phyloP scores from a whole-genome alignment of 2,329 filamentous ascomycete species.

The Leptographium procerum region DNA sequence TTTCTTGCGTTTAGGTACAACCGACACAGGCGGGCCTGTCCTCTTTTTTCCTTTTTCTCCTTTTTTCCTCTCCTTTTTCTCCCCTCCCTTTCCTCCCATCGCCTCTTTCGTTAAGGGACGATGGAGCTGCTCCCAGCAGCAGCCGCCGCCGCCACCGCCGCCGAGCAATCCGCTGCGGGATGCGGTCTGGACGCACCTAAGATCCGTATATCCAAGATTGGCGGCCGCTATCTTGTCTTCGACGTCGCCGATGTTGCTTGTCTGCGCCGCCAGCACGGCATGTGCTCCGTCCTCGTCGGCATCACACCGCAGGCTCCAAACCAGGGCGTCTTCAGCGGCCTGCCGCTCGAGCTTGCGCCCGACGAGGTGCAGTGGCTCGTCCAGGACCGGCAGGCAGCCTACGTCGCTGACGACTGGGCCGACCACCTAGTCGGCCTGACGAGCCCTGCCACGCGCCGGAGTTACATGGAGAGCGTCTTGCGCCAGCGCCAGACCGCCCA shows the following conservation, averaged over 20 bases:
- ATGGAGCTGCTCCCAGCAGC: not conserved
- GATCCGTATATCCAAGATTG: slow-evolving; percentile 71
- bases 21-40: not conserved
- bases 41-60: not conserved
- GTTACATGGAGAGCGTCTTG: slow-evolving; percentile 50
- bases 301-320: slow-evolving; percentile 86
- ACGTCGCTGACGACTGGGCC: slow-evolving; percentile 72
- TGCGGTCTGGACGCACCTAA: no score
- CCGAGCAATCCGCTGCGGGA: no score
- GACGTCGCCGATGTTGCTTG: slow-evolving; percentile 69
- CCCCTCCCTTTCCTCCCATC: not conserved
- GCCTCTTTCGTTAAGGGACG: not conserved
- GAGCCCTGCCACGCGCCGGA: slow-evolving; percentile 43
- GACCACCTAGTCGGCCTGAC: slow-evolving; percentile 57
- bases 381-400: slow-evolving; percentile 61
- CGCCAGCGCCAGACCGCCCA: slow-evolving; percentile 30
- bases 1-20: not conserved
- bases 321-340: slow-evolving; percentile 84
- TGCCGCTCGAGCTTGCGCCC: slow-evolving; percentile 80
- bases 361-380: slow-evolving; percentile 81
- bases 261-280: slow-evolving; percentile 68
- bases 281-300: slow-evolving; percentile 77
- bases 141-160: no score
- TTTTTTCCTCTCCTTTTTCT: not conserved
- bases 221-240: slow-evolving; percentile 78